These are phyloP conservation scores for Rossbeevera mucosa DNA, from an alignment of 768 basidiomycete species.

Conservation along the genomic window DNA sequence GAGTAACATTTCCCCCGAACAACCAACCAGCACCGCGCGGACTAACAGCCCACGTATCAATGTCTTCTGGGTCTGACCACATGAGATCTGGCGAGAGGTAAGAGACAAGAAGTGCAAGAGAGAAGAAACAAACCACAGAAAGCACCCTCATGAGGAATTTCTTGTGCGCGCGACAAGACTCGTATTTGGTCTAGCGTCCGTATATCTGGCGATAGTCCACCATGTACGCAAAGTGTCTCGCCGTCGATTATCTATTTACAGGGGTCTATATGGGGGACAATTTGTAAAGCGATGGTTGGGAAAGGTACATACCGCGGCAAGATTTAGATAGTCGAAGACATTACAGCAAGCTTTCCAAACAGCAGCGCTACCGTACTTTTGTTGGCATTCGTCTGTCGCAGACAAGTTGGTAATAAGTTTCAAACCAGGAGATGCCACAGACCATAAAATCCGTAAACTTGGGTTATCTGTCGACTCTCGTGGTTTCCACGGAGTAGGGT, in stretches of 20 bases:
- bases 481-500: constrained; percentile 93
- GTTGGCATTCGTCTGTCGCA: constrained; percentile 85
- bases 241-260: constrained; percentile 82
- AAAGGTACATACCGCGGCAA: constrained; percentile 70
- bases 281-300: not conserved
- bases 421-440: not conserved
- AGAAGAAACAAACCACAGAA: constrained; percentile 67
- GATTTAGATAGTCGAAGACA: constrained; percentile 93
- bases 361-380: constrained; percentile 91
- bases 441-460: constrained; percentile 99
- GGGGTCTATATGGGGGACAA: not conserved
- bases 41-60: constrained; percentile 95
- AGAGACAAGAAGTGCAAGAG: not conserved
- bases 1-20: constrained; percentile 82
- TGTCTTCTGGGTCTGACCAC: constrained; percentile 97
- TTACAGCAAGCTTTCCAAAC: constrained; percentile 98
- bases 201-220: constrained; percentile 94
- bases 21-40: constrained; percentile 96
- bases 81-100: constrained; percentile 66
- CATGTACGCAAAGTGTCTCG: constrained; percentile 88
- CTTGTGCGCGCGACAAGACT: constrained; percentile 89
- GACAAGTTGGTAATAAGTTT: not conserved
- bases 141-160: constrained; percentile 98
- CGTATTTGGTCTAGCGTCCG: constrained; percentile 92
- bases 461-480: constrained; percentile 95